phyloP scores from a whole-genome alignment of 306 rosid species.

The Hippophae rhamnoides region DNA sequence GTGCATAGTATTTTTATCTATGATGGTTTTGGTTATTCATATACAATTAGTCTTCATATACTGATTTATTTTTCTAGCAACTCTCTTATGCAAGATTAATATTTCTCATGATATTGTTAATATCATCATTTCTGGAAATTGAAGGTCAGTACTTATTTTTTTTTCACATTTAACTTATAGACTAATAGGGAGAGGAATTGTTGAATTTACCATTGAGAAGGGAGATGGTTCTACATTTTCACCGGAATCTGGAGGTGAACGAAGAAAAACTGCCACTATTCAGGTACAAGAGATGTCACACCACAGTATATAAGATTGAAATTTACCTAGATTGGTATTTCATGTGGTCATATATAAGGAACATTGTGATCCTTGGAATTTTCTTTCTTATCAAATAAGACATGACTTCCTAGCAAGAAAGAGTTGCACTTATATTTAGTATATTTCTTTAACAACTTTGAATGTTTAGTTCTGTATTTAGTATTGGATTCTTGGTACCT shows the following conservation, averaged over 20 bases:
- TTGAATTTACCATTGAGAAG: conserved; percentile 73
- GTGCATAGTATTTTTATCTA: too few relatives aligned
- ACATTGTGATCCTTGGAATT: not conserved
- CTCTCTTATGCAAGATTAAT: too few relatives aligned
- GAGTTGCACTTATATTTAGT: not conserved
- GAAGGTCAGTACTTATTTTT: conserved; percentile 23
- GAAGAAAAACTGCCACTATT: conserved; percentile 56
- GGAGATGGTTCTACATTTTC: conserved; percentile 78
- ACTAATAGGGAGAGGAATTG: conserved; percentile 82
- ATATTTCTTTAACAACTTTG: too few relatives aligned
- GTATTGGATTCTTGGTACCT: too few relatives aligned
- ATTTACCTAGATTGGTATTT: not conserved
- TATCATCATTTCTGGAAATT: not conserved
- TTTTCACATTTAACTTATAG: conserved; percentile 28
- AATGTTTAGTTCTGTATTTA: too few relatives aligned
- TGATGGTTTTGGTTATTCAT: too few relatives aligned
- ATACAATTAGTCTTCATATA: too few relatives aligned
- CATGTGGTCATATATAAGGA: not conserved
- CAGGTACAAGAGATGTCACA: conserved; percentile 59
- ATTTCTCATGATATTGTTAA: too few relatives aligned
- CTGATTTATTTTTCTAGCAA: too few relatives aligned
- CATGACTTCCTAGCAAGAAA: not conserved
- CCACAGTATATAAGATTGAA: not conserved
- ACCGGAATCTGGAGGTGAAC: conserved; percentile 69
- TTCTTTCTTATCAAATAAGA: not conserved